phyloP scores from a whole-genome alignment of 768 basidiomycete genomes.

The Podaxis sp. region DNA sequence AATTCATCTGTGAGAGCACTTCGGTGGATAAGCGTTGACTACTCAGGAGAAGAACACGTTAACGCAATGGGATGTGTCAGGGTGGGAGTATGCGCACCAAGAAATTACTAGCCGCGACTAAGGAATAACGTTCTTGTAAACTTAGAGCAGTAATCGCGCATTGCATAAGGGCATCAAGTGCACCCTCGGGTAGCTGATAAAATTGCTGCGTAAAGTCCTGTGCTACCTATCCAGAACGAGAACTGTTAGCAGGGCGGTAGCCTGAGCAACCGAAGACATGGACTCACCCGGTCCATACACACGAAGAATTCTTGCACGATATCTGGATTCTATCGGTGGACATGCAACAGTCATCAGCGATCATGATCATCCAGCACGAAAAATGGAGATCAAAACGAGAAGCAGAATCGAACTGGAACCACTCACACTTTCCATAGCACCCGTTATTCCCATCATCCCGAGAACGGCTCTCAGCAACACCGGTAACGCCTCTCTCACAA shows the following conservation, averaged over 20 bases:
- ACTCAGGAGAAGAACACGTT: neutral
- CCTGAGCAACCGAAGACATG: neutral
- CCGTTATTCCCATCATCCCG: conserved; percentile 44
- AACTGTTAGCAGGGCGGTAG: conserved; percentile 19
- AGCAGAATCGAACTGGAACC: neutral
- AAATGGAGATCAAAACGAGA: neutral
- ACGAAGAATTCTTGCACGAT: conserved; percentile 87
- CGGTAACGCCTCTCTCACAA: conserved; percentile 53
- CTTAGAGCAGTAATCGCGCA: conserved; percentile 63
- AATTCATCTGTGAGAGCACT: conserved; percentile 63
- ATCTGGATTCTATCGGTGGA: conserved; percentile 72
- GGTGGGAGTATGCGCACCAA: conserved; percentile 46
- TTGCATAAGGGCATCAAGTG: conserved; percentile 64
- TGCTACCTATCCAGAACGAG: conserved; percentile 27
- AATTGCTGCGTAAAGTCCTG: conserved; percentile 59
- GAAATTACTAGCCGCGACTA: conserved; percentile 79
- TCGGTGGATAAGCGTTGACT: conserved; percentile 66
- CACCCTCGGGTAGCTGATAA: conserved; percentile 57
- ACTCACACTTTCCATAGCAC: conserved; percentile 69
- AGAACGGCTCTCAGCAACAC: conserved; percentile 58
- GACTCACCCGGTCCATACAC: conserved; percentile 69
- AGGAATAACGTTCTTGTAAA: conserved; percentile 80
- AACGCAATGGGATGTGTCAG: neutral
- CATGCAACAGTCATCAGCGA: neutral
- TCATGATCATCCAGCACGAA: neutral